These are phyloP conservation scores for Apiospora aurea DNA, from an alignment of 2,329 filamentous ascomycete species.

Conservation along the genomic window DNA sequence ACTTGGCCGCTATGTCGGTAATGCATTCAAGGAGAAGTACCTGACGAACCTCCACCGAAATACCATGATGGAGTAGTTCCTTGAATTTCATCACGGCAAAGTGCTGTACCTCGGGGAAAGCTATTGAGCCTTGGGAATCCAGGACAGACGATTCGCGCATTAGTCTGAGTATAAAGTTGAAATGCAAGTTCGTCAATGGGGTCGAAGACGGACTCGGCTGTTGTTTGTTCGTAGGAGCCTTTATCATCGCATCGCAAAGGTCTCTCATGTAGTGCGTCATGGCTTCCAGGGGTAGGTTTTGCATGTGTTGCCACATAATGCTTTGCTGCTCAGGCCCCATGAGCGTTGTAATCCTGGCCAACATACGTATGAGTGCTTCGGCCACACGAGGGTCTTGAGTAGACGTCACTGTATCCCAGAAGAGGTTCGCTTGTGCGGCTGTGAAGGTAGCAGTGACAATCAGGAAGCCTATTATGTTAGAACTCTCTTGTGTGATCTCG, in stretches of 20 bases:
- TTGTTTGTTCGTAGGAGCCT: conserved; percentile 53
- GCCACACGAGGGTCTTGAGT: conserved; percentile 87
- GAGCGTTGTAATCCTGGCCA: conserved; percentile 55
- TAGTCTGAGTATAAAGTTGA: conserved; percentile 67
- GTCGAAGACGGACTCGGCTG: conserved; percentile 26
- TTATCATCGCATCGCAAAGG: conserved; percentile 66
- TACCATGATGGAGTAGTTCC: conserved; percentile 64
- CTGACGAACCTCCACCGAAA: conserved; percentile 61
- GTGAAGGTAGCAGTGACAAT: conserved; percentile 80
- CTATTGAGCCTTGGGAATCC: conserved; percentile 59
- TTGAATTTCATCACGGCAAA: conserved; percentile 69
- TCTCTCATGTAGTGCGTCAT: conserved; percentile 69
- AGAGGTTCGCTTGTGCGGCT: conserved; percentile 73
- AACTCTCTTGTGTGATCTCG: conserved; percentile 81
- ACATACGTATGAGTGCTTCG: conserved; percentile 77
- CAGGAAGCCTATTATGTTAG: conserved; percentile 87
- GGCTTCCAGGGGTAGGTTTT: conserved; percentile 65
- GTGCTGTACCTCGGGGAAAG: conserved; percentile 67
- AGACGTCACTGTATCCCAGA: conserved; percentile 84
- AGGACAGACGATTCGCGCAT: conserved; percentile 74
- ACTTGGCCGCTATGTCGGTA: conserved; percentile 69
- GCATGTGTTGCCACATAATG: conserved; percentile 75
- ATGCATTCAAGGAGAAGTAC: conserved; percentile 73
- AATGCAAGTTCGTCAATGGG: conserved; percentile 50
- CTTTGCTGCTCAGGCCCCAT: conserved; percentile 59